Conservation (phyloP, 257 asterid genomes). For the Solanum chilense region DNA sequence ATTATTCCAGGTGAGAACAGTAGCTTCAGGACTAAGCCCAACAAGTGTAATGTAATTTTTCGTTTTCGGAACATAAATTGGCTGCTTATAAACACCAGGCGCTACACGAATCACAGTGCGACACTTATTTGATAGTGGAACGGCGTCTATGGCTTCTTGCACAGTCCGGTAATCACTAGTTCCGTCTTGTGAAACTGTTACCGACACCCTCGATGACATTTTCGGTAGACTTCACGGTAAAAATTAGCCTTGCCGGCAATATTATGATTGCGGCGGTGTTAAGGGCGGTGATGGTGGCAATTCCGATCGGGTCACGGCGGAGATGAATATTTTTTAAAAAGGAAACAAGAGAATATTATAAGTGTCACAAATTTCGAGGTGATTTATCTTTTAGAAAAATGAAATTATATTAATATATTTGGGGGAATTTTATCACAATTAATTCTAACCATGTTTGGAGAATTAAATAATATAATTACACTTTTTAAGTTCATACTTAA, state of each 20-base stretch:
- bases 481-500: not conserved
- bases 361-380: not conserved
- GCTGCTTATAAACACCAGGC: constrained; percentile 76
- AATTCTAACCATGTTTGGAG: not conserved
- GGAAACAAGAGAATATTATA: not conserved
- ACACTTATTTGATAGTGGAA: constrained; percentile 60
- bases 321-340: not conserved
- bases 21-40: constrained; percentile 68
- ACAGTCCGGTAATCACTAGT: constrained; percentile 53
- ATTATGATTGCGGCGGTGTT: not conserved
- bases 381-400: not conserved
- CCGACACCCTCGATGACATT: constrained; percentile 15
- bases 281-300: not conserved
- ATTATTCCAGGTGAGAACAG: constrained; percentile 78
- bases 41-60: constrained; percentile 74
- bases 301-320: not conserved
- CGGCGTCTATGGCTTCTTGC: constrained; percentile 93
- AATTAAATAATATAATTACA: too few species aligned
- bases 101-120: constrained; percentile 70
- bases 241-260: not conserved
- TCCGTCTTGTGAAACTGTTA: constrained; percentile 71
- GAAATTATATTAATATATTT: not conserved
- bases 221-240: not conserved
- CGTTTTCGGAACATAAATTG: constrained; percentile 80
- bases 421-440: not conserved